phyloP scores from a whole-genome alignment of 805 yeast genomes.

The Teunomyces barrocoloradensis region DNA sequence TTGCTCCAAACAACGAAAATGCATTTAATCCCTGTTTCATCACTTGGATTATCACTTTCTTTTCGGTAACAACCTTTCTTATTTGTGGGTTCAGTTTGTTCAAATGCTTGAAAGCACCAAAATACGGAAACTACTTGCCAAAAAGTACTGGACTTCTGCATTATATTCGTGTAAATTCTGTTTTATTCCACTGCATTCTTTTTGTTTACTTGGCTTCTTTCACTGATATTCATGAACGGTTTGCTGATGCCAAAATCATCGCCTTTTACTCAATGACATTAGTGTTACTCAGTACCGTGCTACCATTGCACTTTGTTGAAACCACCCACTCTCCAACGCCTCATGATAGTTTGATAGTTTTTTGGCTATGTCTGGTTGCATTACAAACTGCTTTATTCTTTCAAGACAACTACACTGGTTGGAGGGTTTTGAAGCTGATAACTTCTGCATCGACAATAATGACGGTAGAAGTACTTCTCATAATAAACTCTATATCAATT shows the following conservation, averaged over 20 bases:
- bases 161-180: conserved; percentile 18
- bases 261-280: conserved; percentile 13
- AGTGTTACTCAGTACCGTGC: conserved; percentile 11
- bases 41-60: conserved; percentile 10
- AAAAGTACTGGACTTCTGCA: conserved; percentile 25
- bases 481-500: conserved; percentile 29
- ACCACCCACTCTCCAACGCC: conserved; percentile 18
- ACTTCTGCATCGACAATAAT: conserved; percentile 2
- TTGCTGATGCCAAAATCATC: conserved; percentile 18
- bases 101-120: neutral
- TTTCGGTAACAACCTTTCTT: conserved; percentile 9
- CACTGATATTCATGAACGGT: conserved; percentile 21
- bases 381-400: conserved; percentile 19
- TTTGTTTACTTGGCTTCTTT: conserved; percentile 12
- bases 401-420: conserved; percentile 26
- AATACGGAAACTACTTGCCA: conserved; percentile 17
- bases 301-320: conserved; percentile 30
- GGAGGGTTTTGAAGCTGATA: conserved; percentile 17
- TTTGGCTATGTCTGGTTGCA: conserved; percentile 27
- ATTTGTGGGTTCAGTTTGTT: neutral
- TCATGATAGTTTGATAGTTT: conserved; percentile 20
- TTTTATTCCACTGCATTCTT: conserved; percentile 16
- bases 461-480: conserved; percentile 22
- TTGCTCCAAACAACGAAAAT: conserved; percentile 24
- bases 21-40: conserved; percentile 38